Base-by-base conservation (phyloP, 768 basidiomycete species). In the Kwoniella bestiolae region DNA sequence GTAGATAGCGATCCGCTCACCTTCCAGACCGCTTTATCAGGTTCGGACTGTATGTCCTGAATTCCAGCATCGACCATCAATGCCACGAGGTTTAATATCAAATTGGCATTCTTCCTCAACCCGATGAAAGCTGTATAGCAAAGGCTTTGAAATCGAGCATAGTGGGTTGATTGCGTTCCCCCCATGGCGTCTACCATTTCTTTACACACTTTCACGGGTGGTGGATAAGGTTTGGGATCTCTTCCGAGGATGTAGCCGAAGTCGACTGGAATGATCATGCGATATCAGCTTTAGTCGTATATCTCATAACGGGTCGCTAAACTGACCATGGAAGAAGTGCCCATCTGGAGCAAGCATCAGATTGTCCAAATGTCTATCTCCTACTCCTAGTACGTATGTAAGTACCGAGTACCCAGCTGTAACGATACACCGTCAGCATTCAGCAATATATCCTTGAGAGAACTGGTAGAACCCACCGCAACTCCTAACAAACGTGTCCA, bases 101-200 rank as follows among this genome's bases (percentile, higher is more conserved):
- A 87, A 83, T 97, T 98, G 45, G 95, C 92, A 77, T 91, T 94
- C 85, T 98, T 97, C 71, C 95, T 88, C 61, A 98, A 86, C 75
- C 92, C 93, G 58, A 90, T 91, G 82, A 98, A 98, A 1, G 93
- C 96, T n/a, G 95, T 98, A 81, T 94, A 95, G 80, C 92, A 96
- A 70, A 94, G 90, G 72, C 88, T 90, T 82, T 97, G 94, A 87
- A 99, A 99, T 31, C 94, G 89, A 26, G 89, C 87, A 80, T 97
- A 97, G 79, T 98, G 95, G n/a, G 90, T 86, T 5, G 94, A 95
- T 74, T 91, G 87, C 1, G 91, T 89, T 11, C 96, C 95, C n/a
- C 96, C 96, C 94, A 99, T 95, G 11, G 91, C 95, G 78, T 99
- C 96, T 0, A 98, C 92, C 96, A 98, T 99, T 79, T 98, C 96